Evolutionary conservation across 306 rosid genomes (phyloP).

Genomic region (Cucurbita maxima): DNA sequence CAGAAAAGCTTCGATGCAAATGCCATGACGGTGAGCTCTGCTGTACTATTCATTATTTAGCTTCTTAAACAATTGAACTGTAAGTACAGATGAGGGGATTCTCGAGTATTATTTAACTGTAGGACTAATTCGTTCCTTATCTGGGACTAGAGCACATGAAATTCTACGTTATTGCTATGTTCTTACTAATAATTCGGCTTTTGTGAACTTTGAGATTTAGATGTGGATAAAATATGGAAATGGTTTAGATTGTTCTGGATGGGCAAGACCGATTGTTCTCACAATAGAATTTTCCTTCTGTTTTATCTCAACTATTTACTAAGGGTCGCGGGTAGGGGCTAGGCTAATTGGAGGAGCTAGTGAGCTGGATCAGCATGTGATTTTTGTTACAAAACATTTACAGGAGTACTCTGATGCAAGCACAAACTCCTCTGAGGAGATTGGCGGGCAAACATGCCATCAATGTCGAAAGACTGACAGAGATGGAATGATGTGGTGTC

Average conservation of each 20-base stretch:
- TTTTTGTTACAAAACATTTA: neutral
- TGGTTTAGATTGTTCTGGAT: neutral
- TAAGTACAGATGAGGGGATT: neutral
- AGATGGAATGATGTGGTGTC: constrained; percentile 65
- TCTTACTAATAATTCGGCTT: neutral
- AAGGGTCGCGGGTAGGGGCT: neutral
- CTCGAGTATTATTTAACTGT: neutral
- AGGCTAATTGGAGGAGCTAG: neutral
- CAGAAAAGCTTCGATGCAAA: constrained; percentile 56
- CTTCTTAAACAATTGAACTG: neutral
- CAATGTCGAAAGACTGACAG: constrained; percentile 64
- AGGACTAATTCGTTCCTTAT: neutral
- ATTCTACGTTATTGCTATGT: neutral
- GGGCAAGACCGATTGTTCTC: neutral
- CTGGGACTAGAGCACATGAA: neutral
- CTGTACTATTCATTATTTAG: constrained; percentile 5
- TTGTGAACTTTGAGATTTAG: neutral
- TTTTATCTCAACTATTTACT: neutral
- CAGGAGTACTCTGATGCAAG: constrained; percentile 67
- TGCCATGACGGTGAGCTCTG: constrained; percentile 28
- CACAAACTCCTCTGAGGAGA: constrained; percentile 51
- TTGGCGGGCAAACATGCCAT: constrained; percentile 72
- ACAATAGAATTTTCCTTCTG: neutral
- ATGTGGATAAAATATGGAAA: neutral
- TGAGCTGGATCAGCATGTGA: neutral